Evolutionary conservation across 495 filamentous ascomycete species (phyloP).

Genomic region (Talaromyces proteolyticus): DNA sequence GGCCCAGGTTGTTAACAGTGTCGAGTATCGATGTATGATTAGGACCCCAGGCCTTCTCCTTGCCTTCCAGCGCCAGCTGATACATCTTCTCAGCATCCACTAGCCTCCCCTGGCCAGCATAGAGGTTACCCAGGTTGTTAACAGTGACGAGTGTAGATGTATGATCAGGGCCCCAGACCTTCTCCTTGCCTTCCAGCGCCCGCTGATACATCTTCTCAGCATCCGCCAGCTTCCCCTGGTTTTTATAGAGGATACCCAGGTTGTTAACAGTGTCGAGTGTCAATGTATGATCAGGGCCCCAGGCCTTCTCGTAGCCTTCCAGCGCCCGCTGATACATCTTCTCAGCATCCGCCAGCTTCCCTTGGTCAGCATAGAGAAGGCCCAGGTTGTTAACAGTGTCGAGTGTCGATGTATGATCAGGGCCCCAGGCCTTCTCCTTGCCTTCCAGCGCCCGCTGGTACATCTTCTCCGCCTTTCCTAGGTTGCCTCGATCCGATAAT

Average conservation of each 20-base stretch:
- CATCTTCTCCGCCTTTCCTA: slow-evolving; percentile 21
- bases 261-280: slow-evolving; percentile 22
- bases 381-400: slow-evolving; percentile 13
- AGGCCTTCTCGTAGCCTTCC: slow-evolving; percentile 16
- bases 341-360: slow-evolving; percentile 19
- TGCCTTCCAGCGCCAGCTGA: slow-evolving; percentile 17
- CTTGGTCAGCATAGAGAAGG: slow-evolving; percentile 12
- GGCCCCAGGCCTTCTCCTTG: slow-evolving; percentile 18
- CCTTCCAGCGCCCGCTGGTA: slow-evolving; percentile 12
- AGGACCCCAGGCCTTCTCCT: slow-evolving; percentile 27
- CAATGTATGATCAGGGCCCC: slow-evolving; percentile 21
- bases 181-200: slow-evolving; percentile 25
- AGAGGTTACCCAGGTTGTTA: slow-evolving; percentile 30
- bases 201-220: slow-evolving; percentile 26
- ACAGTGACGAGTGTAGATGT: slow-evolving; percentile 21
- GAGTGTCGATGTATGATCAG: neutral
- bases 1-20: slow-evolving; percentile 28
- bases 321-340: slow-evolving; percentile 15
- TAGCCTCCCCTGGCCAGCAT: slow-evolving; percentile 26
- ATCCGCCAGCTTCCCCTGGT: slow-evolving; percentile 21
- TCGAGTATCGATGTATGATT: slow-evolving; percentile 27
- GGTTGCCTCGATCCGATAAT: slow-evolving; percentile 14
- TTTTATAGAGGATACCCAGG: slow-evolving; percentile 16
- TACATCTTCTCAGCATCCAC: slow-evolving; percentile 32
- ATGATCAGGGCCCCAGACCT: slow-evolving; percentile 24